phyloP scores from a whole-genome alignment of 495 filamentous ascomycete species.

The Letharia columbiana region DNA sequence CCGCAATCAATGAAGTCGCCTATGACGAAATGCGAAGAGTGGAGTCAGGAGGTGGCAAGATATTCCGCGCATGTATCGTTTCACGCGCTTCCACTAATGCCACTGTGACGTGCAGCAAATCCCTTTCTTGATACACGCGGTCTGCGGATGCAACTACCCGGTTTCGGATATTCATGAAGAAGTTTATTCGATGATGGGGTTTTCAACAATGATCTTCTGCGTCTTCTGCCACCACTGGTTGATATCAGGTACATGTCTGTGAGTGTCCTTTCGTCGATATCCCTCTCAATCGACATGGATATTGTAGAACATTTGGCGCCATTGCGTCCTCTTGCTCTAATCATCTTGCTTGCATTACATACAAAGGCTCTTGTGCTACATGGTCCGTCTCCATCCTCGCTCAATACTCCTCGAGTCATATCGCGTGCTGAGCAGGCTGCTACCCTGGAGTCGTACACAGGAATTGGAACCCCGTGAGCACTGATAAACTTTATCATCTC shows the following conservation, averaged over 20 bases:
- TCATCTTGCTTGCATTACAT: background rate
- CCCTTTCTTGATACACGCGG: background rate
- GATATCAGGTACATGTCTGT: background rate
- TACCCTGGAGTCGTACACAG: background rate
- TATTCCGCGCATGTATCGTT: background rate
- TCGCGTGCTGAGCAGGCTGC: background rate
- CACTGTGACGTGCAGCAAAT: background rate
- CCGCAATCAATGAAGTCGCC: background rate
- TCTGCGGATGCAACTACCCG: constrained; percentile 1
- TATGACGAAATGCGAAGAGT: background rate
- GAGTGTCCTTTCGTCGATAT: background rate
- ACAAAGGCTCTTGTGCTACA: background rate
- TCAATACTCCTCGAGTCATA: background rate
- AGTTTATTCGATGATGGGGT: background rate
- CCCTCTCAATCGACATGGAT: background rate
- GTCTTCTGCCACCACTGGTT: background rate
- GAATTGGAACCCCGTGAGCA: background rate
- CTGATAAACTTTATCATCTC: background rate
- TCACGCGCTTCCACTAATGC: constrained; percentile 4
- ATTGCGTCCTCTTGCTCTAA: too few species aligned
- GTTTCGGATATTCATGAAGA: background rate
- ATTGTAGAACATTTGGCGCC: background rate
- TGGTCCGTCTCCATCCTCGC: background rate
- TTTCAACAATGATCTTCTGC: background rate
- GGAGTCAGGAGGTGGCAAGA: background rate